phyloP scores from a whole-genome alignment of 345 rosid genomes.

The Gynandropsis gynandra region DNA sequence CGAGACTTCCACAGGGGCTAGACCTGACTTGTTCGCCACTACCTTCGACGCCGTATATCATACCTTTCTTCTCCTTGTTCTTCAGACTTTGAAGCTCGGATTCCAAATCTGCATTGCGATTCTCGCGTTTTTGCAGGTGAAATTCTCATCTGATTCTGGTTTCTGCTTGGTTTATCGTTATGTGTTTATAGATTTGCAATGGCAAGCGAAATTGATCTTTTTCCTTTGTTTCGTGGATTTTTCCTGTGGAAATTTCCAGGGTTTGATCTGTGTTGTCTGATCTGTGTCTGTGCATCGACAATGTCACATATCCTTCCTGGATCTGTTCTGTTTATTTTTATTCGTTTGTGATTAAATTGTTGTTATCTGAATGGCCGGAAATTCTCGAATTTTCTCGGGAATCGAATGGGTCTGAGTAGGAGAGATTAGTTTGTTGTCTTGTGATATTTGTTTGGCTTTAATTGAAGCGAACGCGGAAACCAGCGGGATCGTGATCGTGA shows the following conservation, averaged over 20 bases:
- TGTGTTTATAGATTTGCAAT: background rate
- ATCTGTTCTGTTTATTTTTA: conserved; percentile 17
- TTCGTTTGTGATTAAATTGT: background rate
- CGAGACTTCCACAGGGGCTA: conserved; percentile 12
- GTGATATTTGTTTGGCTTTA: conserved; percentile 28
- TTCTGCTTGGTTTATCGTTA: background rate
- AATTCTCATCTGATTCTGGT: background rate
- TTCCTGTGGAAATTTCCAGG: conserved; percentile 18
- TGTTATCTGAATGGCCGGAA: background rate
- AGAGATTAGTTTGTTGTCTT: background rate
- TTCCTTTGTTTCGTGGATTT: background rate
- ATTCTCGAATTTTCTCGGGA: background rate
- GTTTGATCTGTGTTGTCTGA: conserved; percentile 14
- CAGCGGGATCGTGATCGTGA: conserved; percentile 74
- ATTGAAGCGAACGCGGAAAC: conserved; percentile 54
- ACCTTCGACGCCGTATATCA: background rate
- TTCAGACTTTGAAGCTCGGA: background rate
- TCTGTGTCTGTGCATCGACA: conserved; percentile 16
- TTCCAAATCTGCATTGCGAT: background rate
- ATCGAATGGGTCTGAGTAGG: background rate
- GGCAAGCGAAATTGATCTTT: conserved; percentile 1
- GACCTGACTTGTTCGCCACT: background rate
- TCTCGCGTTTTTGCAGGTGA: conserved; percentile 4
- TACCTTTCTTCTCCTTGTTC: background rate
- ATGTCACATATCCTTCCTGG: conserved; percentile 67